Base-by-base conservation (phyloP, 1,284 basidiomycete species). In the Athelia sp. region DNA sequence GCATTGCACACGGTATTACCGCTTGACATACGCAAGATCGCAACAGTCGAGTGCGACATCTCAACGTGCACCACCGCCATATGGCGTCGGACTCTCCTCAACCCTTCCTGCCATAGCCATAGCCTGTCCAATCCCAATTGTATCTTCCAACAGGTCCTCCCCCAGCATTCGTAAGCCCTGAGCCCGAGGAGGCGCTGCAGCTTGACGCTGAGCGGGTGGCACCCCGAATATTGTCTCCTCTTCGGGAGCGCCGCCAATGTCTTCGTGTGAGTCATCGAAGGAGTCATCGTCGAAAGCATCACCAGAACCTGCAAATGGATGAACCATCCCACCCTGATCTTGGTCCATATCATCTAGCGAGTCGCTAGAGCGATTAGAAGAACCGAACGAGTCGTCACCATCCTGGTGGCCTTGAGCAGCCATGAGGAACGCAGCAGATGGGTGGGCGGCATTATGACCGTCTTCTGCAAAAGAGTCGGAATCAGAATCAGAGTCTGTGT, bases 171-270 rank as follows among this genome's bases (percentile, higher is more conserved):
- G 69, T 54, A 85, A 53, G 45, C 68, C 61, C 17, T 61, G 46
- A 46, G 60, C 47, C 58, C 61, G 56, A 50, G 52, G 49, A 54
- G 63, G 44, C 52, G 59, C 52, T 52, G 56, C 49, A 53, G 59
- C 53, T 44, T 62, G 55, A 42, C 77, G 66, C 56, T 78, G 74
- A 17, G 70, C 74, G 38, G 79, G 78, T 2, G 75, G 75, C 18
- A 80, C 76, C 13, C 85, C 85, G 65, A 88, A 88, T 48, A 88
- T 64, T 11, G 86, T 87, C 62, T 88, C 85, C 55, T 82, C 74
- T 32, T 68, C 76, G 43, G 66, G 67, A 21, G 58, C 62, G 18
- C 61, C 63, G 14, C 55, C 56, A 10, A 51, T 57, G 23, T 53
- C 57, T 46, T 53, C 59, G 23, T 60, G 61, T 38, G 65, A 63